Evolutionary conservation across 495 filamentous ascomycete genomes (phyloP).

Genomic region (Penicillium bialowiezense): DNA sequence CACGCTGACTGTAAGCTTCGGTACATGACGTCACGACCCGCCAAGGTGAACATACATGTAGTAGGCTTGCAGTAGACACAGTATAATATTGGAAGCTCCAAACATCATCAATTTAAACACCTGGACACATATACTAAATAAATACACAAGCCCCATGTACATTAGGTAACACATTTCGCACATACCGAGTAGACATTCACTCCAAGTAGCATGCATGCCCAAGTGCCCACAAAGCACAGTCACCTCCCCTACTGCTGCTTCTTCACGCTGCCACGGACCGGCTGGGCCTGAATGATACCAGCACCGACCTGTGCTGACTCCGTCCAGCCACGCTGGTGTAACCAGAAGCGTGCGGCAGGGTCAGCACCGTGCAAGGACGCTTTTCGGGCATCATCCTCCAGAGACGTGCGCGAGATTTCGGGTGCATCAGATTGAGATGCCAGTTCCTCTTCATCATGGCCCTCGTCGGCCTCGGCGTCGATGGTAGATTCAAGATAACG

Average conservation of each 20-base stretch:
- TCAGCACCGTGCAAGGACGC: slow-evolving; percentile 48
- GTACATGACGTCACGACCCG: no score
- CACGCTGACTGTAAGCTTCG: no score
- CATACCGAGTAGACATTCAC: no score
- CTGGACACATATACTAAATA: no score
- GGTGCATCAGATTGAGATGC: slow-evolving; percentile 16
- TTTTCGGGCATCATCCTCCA: slow-evolving; percentile 69
- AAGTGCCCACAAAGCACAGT: not conserved
- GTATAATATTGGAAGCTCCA: no score
- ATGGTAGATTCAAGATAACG: slow-evolving; percentile 57
- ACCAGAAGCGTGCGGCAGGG: slow-evolving; percentile 68
- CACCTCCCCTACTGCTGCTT: slow-evolving; percentile 49
- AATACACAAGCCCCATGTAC: no score
- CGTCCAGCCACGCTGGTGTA: slow-evolving; percentile 57
- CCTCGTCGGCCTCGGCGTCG: slow-evolving; percentile 30
- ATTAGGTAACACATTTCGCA: no score
- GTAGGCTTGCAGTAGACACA: no score
- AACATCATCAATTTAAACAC: no score
- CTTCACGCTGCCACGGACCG: slow-evolving; percentile 43
- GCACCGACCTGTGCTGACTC: slow-evolving; percentile 59
- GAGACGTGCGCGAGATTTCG: slow-evolving; percentile 37
- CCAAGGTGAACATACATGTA: no score
- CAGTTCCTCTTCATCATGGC: slow-evolving; percentile 14
- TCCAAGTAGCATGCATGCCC: not conserved
- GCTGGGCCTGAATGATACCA: slow-evolving; percentile 52